Conservation (phyloP, 192 early-diverging fungal species). For the Spizellomyces punctatus region DNA sequence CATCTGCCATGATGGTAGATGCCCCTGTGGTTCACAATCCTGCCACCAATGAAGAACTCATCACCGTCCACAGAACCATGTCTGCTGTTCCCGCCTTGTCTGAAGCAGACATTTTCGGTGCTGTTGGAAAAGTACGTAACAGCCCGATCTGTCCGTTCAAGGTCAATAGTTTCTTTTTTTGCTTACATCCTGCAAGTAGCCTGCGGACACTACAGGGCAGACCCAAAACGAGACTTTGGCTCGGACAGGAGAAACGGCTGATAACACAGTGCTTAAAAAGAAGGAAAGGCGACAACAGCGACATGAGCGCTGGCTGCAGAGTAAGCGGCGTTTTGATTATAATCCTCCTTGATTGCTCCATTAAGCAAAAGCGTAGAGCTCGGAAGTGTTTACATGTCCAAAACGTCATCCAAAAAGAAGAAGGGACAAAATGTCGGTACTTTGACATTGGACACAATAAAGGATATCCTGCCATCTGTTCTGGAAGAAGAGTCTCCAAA, state of each 20-base stretch:
- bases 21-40: not conserved
- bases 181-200: not conserved
- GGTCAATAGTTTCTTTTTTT: not conserved
- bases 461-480: conserved; percentile 16
- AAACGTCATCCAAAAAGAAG: conserved; percentile 2
- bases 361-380: too few relatives aligned
- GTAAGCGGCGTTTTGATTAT: not conserved
- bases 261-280: conserved; percentile 8
- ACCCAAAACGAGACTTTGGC: too few relatives aligned
- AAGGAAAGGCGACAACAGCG: conserved; percentile 28
- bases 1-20: not conserved
- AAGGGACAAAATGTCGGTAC: conserved; percentile 3
- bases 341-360: too few relatives aligned
- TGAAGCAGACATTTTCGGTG: not conserved
- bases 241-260: not conserved
- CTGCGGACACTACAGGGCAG: not conserved
- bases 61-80: not conserved
- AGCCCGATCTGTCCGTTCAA: too few relatives aligned
- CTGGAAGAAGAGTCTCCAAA: not conserved
- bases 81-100: not conserved
- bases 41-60: not conserved
- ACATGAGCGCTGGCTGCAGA: conserved; percentile 35
- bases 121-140: too few relatives aligned
- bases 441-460: conserved; percentile 4
- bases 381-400: too few relatives aligned